A percentile compares a stretch with the other conserved stretches of the same genome.
Conservation (phyloP, 2,329 filamentous ascomycete species). For the Botrytis tulipae region DNA sequence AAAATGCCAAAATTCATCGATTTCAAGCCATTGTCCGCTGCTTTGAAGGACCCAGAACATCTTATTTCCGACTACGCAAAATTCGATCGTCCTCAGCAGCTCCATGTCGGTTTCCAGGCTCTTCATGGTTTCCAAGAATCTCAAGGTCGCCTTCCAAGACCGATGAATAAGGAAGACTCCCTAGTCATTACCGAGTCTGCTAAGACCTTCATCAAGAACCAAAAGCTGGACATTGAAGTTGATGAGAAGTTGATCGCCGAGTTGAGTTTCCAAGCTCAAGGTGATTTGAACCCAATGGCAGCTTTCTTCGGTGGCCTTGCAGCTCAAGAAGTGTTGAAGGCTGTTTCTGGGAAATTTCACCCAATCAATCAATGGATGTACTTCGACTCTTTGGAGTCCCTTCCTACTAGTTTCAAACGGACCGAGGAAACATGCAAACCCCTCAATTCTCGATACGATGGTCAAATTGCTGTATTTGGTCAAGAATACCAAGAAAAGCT, state of each 20-base stretch:
- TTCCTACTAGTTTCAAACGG: slow-evolving; percentile 71
- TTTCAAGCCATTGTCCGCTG: slow-evolving; percentile 76
- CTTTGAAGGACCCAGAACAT: slow-evolving; percentile 84
- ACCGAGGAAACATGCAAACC: slow-evolving; percentile 89
- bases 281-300: slow-evolving; percentile 88
- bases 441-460: slow-evolving; percentile 83
- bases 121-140: slow-evolving; percentile 79
- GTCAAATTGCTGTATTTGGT: slow-evolving; percentile 95
- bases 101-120: slow-evolving; percentile 90
- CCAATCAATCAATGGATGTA: slow-evolving; percentile 97
- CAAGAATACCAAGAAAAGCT: slow-evolving; percentile 93
- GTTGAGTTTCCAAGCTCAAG: slow-evolving; percentile 88
- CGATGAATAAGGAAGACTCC: slow-evolving; percentile 84
- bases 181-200: slow-evolving; percentile 72
- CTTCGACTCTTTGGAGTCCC: slow-evolving; percentile 95
- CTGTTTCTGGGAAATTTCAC: slow-evolving; percentile 95
- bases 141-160: slow-evolving; percentile 73
- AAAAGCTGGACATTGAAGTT: slow-evolving; percentile 77
- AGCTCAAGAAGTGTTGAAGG: slow-evolving; percentile 94
- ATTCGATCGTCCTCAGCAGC: slow-evolving; percentile 88
- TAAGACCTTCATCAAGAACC: slow-evolving; percentile 69
- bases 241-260: slow-evolving; percentile 92
- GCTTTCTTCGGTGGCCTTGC: slow-evolving; percentile 92
- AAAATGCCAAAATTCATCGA: slow-evolving; percentile 96
- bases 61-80: slow-evolving; percentile 96